A percentile compares a stretch with the other conserved stretches of the same genome.
Conservation (phyloP, 345 rosid genomes). For the Mercurialis annua region DNA sequence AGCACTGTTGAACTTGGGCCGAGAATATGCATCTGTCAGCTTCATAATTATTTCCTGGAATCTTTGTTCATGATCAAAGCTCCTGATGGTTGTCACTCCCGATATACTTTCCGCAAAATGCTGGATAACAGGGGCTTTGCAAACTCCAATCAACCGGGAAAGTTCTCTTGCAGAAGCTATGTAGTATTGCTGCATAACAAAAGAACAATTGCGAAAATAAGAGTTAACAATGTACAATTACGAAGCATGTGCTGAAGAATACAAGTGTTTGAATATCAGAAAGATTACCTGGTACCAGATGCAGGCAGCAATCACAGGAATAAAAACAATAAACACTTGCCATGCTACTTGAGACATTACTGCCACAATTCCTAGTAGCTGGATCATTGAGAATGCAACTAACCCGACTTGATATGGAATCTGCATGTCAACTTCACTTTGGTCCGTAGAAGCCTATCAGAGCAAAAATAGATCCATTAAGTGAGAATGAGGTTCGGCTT, state of each 20-base stretch:
- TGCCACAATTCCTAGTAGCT: slow-evolving; percentile 58
- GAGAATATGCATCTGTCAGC: slow-evolving; percentile 46
- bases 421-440: slow-evolving; percentile 52
- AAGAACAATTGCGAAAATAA: background rate
- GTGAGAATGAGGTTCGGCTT: background rate
- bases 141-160: slow-evolving; percentile 58
- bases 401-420: slow-evolving; percentile 45
- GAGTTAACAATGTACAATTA: background rate
- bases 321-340: slow-evolving; percentile 67
- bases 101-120: slow-evolving; percentile 74
- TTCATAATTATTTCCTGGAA: slow-evolving; percentile 53
- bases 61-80: slow-evolving; percentile 67
- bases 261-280: background rate
- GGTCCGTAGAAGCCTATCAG: slow-evolving; percentile 78
- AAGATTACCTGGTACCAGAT: slow-evolving; percentile 75
- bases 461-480: background rate
- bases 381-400: slow-evolving; percentile 49
- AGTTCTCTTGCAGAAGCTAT: slow-evolving; percentile 69
- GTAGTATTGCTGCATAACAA: slow-evolving; percentile 58
- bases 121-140: slow-evolving; percentile 70
- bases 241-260: background rate
- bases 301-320: slow-evolving; percentile 59
- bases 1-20: slow-evolving; percentile 45
- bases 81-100: slow-evolving; percentile 60
- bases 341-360: slow-evolving; percentile 85